Evolutionary conservation across 2,329 filamentous ascomycete genomes (phyloP).

Genomic region (Zasmidium cellare): DNA sequence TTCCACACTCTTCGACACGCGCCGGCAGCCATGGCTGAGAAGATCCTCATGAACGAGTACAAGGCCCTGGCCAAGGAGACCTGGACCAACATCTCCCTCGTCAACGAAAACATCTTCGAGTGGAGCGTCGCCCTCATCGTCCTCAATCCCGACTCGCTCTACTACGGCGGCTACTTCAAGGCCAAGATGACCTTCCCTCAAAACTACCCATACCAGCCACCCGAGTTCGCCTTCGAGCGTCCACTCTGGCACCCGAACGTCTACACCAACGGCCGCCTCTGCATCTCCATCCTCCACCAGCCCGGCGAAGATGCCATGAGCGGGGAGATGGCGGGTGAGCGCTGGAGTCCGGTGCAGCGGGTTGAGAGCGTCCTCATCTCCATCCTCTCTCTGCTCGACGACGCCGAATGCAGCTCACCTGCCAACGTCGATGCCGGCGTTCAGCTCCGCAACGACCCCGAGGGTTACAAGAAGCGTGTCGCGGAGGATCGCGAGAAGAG

Average conservation of each 20-base stretch:
- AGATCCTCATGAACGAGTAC: slow-evolving; percentile 87
- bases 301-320: slow-evolving; percentile 92
- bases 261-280: slow-evolving; percentile 84
- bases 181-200: slow-evolving; percentile 82
- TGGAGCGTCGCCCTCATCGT: slow-evolving; percentile 91
- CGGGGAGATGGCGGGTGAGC: slow-evolving; percentile 83
- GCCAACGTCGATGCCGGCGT: slow-evolving; percentile 94
- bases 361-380: slow-evolving; percentile 94
- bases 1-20: slow-evolving; percentile 13
- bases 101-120: slow-evolving; percentile 78
- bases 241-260: slow-evolving; percentile 92
- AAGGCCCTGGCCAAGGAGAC: slow-evolving; percentile 81
- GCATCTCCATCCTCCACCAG: slow-evolving; percentile 93
- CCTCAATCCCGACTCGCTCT: slow-evolving; percentile 86
- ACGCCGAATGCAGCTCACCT: slow-evolving; percentile 88
- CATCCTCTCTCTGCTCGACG: slow-evolving; percentile 86
- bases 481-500: slow-evolving; percentile 69
- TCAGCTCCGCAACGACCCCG: slow-evolving; percentile 72
- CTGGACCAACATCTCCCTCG: slow-evolving; percentile 87
- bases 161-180: slow-evolving; percentile 92
- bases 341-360: slow-evolving; percentile 91
- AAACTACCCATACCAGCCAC: slow-evolving; percentile 88
- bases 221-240: slow-evolving; percentile 81
- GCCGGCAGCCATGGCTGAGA: slow-evolving; percentile 61
- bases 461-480: slow-evolving; percentile 69